Base-by-base conservation (phyloP, 2,329 filamentous ascomycete genomes). In the Exserohilum turcica region DNA sequence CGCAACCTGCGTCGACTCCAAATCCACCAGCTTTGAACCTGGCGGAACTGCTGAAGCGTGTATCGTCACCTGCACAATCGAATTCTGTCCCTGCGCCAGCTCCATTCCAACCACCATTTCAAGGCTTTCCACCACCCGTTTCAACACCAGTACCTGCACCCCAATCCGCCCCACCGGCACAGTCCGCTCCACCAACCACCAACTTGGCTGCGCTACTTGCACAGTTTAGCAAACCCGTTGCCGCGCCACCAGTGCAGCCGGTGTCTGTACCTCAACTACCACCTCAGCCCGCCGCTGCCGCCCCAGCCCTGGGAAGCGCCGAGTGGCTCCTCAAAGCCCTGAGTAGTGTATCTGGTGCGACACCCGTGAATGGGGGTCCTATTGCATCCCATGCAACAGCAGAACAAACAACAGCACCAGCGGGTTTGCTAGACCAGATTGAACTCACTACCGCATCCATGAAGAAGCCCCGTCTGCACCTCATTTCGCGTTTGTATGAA, bases 401-500 rank as follows among this genome's bases (percentile, higher is more conserved):
- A 6, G 66, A 66, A 29, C 66, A 72, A 44, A 53, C 61, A 24
- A 66, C 70, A 10, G 66, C 64, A 33, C 67, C 78, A 32, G 71
- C 67, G 15, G 73, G 77, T 13, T 73, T 77, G 4, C 54, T 61
- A 43, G 80, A 78, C 60, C 80, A 82, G 56, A 81, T 86, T 16
- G 80, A 84, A 48, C 79, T 93, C 61, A 87, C 84, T 48, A 81
- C 86, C 3, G 80, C 83, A 6, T 89, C 89, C 24, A 80, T 95
- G 37, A 92, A 91, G 76, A 84, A 88, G 65, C 88, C 87, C 59
- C 89, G 90, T 13, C 87, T 89, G 12, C 84, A 91, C 60, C 79
- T 96, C 12, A 80, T 96, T 6, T 80, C 85, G 15, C 81, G 81
- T 15, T 82, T 97, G 7, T 93, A 96, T 70, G 90, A 93, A 56